Evolutionary conservation across 108 stramenopile genomes (phyloP).

Genomic region (Discostella pseudostelligera): DNA sequence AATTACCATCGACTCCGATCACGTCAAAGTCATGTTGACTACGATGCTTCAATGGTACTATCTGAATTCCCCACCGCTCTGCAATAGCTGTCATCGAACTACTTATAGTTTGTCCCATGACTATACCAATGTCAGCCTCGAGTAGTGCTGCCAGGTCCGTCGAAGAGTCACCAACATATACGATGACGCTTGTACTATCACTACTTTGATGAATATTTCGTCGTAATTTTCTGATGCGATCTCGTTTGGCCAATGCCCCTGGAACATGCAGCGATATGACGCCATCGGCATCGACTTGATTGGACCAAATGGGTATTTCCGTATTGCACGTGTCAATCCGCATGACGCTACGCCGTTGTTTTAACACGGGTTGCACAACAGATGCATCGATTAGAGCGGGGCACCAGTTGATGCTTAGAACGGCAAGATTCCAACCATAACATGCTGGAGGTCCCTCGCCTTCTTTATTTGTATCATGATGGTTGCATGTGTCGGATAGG

Average conservation of each 20-base stretch:
- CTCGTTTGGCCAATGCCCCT: slow-evolving; percentile 54
- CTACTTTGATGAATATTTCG: slow-evolving; percentile 9
- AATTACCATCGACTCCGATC: too few species aligned
- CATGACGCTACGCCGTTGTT: slow-evolving; percentile 12
- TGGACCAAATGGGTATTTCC: slow-evolving; percentile 60
- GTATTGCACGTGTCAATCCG: slow-evolving; percentile 16
- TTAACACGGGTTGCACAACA: slow-evolving; percentile 37
- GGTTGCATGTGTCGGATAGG: slow-evolving; percentile 10
- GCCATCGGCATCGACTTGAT: slow-evolving; percentile 49
- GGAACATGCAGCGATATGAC: slow-evolving; percentile 48
- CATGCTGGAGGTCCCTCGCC: slow-evolving; percentile 11
- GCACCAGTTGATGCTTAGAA: slow-evolving; percentile 67
- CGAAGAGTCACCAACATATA: slow-evolving; percentile 61
- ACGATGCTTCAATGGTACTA: slow-evolving; percentile 34
- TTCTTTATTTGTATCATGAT: not conserved
- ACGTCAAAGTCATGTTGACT: slow-evolving; percentile 21
- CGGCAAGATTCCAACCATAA: slow-evolving; percentile 46
- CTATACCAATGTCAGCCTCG: slow-evolving; percentile 56
- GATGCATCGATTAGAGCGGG: slow-evolving; percentile 55
- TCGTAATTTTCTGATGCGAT: slow-evolving; percentile 39
- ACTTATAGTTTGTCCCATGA: slow-evolving; percentile 41
- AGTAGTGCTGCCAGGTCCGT: slow-evolving; percentile 53
- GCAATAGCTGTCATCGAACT: slow-evolving; percentile 39
- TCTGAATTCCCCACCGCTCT: slow-evolving; percentile 30
- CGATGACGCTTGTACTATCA: slow-evolving; percentile 21